Percentiles rank a stretch among this genome's conserved stretches.
These are phyloP conservation scores for Toxicodendron radicans DNA, from an alignment of 345 rosid species.

Conservation along the genomic window DNA sequence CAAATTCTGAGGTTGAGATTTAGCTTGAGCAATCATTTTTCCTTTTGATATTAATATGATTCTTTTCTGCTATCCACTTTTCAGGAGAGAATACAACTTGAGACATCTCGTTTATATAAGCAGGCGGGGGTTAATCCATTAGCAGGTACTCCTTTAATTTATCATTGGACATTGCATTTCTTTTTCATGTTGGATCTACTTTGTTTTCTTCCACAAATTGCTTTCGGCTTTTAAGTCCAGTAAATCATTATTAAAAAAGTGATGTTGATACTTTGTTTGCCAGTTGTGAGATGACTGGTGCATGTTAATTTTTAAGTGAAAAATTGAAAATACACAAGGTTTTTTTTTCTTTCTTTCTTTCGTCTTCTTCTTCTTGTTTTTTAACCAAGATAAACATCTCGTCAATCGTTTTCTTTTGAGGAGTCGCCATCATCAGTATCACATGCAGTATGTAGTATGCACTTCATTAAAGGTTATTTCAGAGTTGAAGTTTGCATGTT, in stretches of 20 bases:
- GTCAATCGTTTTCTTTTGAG: background rate
- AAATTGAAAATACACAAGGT: too few species aligned
- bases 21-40: background rate
- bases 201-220: background rate
- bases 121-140: slow-evolving; percentile 98
- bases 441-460: background rate
- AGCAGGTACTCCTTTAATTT: slow-evolving; percentile 59
- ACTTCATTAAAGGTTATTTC: background rate
- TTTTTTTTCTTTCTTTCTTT: too few species aligned
- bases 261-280: background rate
- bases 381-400: too few species aligned
- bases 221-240: background rate
- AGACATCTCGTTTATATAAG: slow-evolving; percentile 84
- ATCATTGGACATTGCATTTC: background rate
- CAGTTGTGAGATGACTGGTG: background rate
- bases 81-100: slow-evolving; percentile 95
- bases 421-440: background rate
- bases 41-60: background rate
- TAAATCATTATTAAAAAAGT: background rate
- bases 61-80: slow-evolving; percentile 11
- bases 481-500: background rate
- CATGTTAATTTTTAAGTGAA: background rate
- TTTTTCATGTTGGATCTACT: background rate
- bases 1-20: slow-evolving; percentile 9
- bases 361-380: too few species aligned